Base-by-base conservation (phyloP, 1,139 yeast species). In the Nakaseomyces uthaithaninus region DNA sequence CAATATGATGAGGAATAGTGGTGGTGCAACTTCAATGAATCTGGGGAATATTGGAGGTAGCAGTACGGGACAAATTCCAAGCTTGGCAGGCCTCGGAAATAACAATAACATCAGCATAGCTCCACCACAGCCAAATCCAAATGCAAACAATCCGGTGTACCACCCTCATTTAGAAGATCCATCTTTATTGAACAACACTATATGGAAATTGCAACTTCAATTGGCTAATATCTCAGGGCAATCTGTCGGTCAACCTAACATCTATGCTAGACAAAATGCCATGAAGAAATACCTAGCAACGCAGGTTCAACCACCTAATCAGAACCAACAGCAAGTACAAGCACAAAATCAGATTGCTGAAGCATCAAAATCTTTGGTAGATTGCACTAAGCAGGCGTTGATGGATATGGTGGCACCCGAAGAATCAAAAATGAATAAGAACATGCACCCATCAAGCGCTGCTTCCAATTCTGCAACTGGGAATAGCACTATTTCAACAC, bases 251-350 rank as follows among this genome's bases (percentile, higher is more conserved):
- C 65, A 69, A 33, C 87, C 96, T 8, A 96, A 91, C 63, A 82
- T 74, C 51, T 91, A 87, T 63, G 98, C 98, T 3, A 74, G 96
- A 48, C 84, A 83, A 53, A 94, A 93, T 42, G 97, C 97, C 2
- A 74, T 85, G 43, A 75, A 84, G 41, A 58, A 57, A 45, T 57
- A 55, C 37, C 38, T 55, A 25, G 53, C 53, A 3, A 54, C 45
- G 37, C 51, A 84, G 91, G 16, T 67, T 77, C 67, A 72, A 74
- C 44, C 42, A 39, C 38, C 43, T 27, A 41, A 42, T 33, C 40
- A 44, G 23, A 41, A 36, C 24, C 38, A 30, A 19, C 35, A 24
- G 31, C 35, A 41, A 9, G 31, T 24, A n/a, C 43, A 37, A 8
- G 41, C 35, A 14, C 37, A 36, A 24, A 26, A 27, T 7, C 58